Base-by-base conservation (phyloP, 768 basidiomycete genomes). In the Leccinellum albellum region DNA sequence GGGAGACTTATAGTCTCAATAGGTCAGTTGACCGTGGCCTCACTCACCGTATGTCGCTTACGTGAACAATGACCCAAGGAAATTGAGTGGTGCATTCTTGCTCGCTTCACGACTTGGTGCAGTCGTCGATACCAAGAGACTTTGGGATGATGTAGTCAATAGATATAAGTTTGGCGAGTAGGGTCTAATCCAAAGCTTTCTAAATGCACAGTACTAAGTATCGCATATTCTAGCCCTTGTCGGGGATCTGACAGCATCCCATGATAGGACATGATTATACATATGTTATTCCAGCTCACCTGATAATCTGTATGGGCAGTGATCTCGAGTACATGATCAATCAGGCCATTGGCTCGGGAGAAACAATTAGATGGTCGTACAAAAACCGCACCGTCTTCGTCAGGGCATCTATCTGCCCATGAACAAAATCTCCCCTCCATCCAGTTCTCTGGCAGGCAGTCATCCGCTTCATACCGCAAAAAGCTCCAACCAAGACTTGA, bases 1-100 rank as follows among this genome's bases (percentile, higher is more conserved):
- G 83, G 56, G 95, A 98, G 75, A 98, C 96, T 1, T 98, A 98
- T 71, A 93, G 91, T 70, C 74, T 98, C 53, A 98, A 99, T 70
- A 76, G 94, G 88, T 87, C 59, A 55, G 82, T 69, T 12, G 20
- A 77, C 60, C 4, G 9, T 21, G 2, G 15, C 4, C 2, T 45
- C n/a, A 28, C 15, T 37, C 23, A 6, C 31, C 21, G 17, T 4
- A 46, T 31, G 15, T 35, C 8, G 9, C 33, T n/a, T 37, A 29
- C 35, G 40, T 49, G 59, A 3, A 60, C 17, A 20, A 29, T 4
- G 9, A 48, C 33, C 26, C n/a, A 56, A 65, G 90, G 66, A 94
- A 93, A 78, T 64, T 93, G 66, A 91, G 90, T 60, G 90, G 91
- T 0, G 83, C 87, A 5, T 92, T 93, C 70, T 72, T 94, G 59